Percentiles rank a stretch among this genome's conserved stretches.
Evolutionary conservation across 1,139 yeast genomes (phyloP).

Genomic region (Pichia sp.): DNA sequence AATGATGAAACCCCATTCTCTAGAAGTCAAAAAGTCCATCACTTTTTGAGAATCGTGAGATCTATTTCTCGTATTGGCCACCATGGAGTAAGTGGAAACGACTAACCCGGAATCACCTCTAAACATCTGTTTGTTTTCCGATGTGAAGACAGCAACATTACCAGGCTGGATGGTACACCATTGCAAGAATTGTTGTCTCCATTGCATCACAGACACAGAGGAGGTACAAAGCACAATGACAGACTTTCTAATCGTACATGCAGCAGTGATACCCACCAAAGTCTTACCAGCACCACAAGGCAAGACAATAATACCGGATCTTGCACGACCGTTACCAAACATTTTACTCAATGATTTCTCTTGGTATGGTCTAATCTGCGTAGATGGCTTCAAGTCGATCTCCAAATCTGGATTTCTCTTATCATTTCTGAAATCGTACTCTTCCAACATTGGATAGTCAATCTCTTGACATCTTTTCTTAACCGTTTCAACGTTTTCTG

Average conservation of each 20-base stretch:
- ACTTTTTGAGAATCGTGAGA: constrained; percentile 98
- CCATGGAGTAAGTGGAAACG: constrained; percentile 97
- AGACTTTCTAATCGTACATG: constrained; percentile 92
- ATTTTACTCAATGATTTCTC: constrained; percentile 92
- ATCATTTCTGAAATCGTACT: constrained; percentile 94
- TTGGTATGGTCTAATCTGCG: constrained; percentile 96
- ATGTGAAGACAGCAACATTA: constrained; percentile 93
- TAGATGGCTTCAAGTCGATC: constrained; percentile 92
- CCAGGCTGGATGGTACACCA: constrained; percentile 99
- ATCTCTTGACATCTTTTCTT: constrained; percentile 94
- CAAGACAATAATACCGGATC: constrained; percentile 94
- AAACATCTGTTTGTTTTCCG: constrained; percentile 95
- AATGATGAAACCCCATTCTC: constrained; percentile 99
- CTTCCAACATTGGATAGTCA: constrained; percentile 95
- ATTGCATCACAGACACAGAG: constrained; percentile 98
- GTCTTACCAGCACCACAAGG: constrained; percentile 99
- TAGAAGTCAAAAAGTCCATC: constrained; percentile 91
- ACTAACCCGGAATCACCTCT: constrained; percentile 94
- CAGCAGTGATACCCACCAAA: constrained; percentile 97
- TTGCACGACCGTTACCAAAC: constrained; percentile 99
- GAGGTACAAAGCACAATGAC: constrained; percentile 96
- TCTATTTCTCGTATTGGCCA: constrained; percentile 93
- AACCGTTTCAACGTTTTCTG: constrained; percentile 87
- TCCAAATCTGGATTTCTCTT: constrained; percentile 84
- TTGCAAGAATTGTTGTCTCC: constrained; percentile 97